Percentiles rank a stretch among this genome's conserved stretches.
phyloP scores from a whole-genome alignment of 2,329 filamentous ascomycete species.

The Periconia macrospinosa region DNA sequence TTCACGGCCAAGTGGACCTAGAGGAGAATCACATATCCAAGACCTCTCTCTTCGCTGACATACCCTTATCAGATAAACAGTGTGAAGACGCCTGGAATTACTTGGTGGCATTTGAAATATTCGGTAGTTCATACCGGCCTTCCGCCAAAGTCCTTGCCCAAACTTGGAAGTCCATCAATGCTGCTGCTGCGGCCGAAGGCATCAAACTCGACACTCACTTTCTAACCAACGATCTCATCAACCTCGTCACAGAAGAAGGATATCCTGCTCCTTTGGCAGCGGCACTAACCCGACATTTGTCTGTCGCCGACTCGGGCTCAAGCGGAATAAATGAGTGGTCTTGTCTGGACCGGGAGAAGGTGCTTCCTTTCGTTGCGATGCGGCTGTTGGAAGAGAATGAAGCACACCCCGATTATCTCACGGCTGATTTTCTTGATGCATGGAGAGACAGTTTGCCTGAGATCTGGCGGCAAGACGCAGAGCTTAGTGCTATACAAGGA shows the following conservation, averaged over 20 bases:
- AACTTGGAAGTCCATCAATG: constrained; percentile 52
- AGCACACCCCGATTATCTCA: constrained; percentile 25
- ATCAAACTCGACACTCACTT: constrained; percentile 45
- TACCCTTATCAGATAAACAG: constrained; percentile 56
- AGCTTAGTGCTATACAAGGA: constrained; percentile 35
- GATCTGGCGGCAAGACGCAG: constrained; percentile 37
- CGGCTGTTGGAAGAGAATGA: constrained; percentile 33
- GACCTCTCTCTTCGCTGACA: constrained; percentile 49
- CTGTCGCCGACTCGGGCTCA: constrained; percentile 26
- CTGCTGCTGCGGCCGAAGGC: constrained; percentile 45
- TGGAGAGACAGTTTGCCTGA: constrained; percentile 45
- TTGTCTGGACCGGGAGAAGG: constrained; percentile 35
- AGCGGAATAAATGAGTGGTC: constrained; percentile 31
- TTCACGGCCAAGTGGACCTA: constrained; percentile 30
- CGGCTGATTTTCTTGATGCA: constrained; percentile 38
- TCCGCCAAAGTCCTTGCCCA: constrained; percentile 51
- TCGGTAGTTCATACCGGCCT: constrained; percentile 48
- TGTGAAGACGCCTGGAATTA: constrained; percentile 55
- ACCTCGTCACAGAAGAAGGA: constrained; percentile 38
- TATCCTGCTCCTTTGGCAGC: constrained; percentile 41
- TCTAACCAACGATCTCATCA: constrained; percentile 34
- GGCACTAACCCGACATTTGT: constrained; percentile 42
- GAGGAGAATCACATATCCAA: constrained; percentile 37
- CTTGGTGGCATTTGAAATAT: constrained; percentile 56
- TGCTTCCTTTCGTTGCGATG: constrained; percentile 35